These are phyloP conservation scores for Ophiostoma populinum DNA, from an alignment of 2,329 filamentous ascomycete genomes.

Conservation along the genomic window DNA sequence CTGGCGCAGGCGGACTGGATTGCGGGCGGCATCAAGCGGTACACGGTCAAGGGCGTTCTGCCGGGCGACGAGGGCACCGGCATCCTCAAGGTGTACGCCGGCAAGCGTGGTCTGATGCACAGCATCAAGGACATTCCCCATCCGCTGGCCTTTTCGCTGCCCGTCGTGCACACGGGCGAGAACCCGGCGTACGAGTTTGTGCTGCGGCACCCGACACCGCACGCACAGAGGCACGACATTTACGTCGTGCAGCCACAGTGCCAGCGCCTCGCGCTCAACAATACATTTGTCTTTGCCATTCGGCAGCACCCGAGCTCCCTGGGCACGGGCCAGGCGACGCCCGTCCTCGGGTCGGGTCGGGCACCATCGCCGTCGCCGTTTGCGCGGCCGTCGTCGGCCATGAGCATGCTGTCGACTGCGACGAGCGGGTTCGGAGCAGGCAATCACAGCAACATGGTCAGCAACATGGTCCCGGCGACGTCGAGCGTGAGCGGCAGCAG, in stretches of 20 bases:
- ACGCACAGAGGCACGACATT: conserved; percentile 92
- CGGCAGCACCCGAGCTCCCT: conserved; percentile 67
- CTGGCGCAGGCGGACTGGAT: conserved; percentile 88
- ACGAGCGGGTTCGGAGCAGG: conserved; percentile 24
- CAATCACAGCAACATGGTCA: conserved; percentile 27
- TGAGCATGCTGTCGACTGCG: conserved; percentile 46
- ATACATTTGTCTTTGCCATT: conserved; percentile 93
- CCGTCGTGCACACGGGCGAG: conserved; percentile 74
- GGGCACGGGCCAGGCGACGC: conserved; percentile 14
- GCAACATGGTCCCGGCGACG: conserved; percentile 13
- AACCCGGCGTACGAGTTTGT: conserved; percentile 93
- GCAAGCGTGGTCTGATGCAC: conserved; percentile 91
- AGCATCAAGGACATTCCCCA: conserved; percentile 94
- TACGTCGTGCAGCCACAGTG: conserved; percentile 97
- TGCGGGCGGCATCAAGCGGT: conserved; percentile 58
- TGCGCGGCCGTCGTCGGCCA: conserved; percentile 39
- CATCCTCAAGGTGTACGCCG: conserved; percentile 78
- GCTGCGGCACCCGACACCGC: conserved; percentile 82
- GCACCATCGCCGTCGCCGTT: conserved; percentile 43
- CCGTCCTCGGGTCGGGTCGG: conserved; percentile 27
- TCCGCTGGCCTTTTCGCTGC: conserved; percentile 74
- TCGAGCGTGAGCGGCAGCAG: conserved; percentile 29
- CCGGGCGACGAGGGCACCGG: conserved; percentile 85
- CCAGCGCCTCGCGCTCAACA: conserved; percentile 71
- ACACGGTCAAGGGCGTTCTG: conserved; percentile 81